Percentiles rank a stretch among this genome's conserved stretches.
phyloP scores from a whole-genome alignment of 2,329 filamentous ascomycete species.

The Fusarium caatingaense region DNA sequence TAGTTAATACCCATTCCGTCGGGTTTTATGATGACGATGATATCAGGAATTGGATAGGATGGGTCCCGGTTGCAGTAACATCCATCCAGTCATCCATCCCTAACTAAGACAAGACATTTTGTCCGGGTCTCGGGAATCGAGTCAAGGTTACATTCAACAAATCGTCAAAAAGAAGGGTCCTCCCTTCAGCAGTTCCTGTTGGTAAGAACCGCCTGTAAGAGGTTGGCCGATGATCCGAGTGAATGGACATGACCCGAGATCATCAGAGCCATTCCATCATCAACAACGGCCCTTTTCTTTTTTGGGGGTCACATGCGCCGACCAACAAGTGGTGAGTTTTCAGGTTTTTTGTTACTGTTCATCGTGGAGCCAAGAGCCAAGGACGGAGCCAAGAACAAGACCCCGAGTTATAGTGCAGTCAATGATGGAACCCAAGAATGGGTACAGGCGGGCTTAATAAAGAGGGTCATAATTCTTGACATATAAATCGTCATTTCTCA shows the following conservation, averaged over 20 bases:
- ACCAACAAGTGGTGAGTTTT: conserved; percentile 7
- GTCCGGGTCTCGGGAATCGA: conserved; percentile 19
- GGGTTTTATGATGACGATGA: conserved; percentile 34
- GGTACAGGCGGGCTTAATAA: conserved; percentile 16
- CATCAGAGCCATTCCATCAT: conserved; percentile 15
- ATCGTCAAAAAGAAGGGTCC: conserved; percentile 4
- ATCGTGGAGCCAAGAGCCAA: conserved; percentile 30
- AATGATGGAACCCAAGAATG: conserved; percentile 12
- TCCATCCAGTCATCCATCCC: neutral
- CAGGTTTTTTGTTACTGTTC: conserved; percentile 20
- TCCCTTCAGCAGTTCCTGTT: conserved; percentile 1
- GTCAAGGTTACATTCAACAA: conserved; percentile 7
- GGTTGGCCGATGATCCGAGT: conserved; percentile 13
- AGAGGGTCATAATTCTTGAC: neutral
- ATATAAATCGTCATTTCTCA: neutral
- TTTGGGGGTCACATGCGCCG: conserved; percentile 19
- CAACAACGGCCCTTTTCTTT: conserved; percentile 17
- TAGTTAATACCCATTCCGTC: conserved; percentile 16
- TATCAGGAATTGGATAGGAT: conserved; percentile 29
- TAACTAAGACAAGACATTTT: conserved; percentile 7
- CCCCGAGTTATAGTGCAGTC: neutral
- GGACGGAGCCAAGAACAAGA: conserved; percentile 19
- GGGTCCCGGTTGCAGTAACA: conserved; percentile 3
- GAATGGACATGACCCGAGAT: neutral
- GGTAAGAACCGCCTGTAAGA: neutral